These are phyloP conservation scores for Cadophora malorum DNA, from an alignment of 2,329 filamentous ascomycete genomes.

Conservation along the genomic window DNA sequence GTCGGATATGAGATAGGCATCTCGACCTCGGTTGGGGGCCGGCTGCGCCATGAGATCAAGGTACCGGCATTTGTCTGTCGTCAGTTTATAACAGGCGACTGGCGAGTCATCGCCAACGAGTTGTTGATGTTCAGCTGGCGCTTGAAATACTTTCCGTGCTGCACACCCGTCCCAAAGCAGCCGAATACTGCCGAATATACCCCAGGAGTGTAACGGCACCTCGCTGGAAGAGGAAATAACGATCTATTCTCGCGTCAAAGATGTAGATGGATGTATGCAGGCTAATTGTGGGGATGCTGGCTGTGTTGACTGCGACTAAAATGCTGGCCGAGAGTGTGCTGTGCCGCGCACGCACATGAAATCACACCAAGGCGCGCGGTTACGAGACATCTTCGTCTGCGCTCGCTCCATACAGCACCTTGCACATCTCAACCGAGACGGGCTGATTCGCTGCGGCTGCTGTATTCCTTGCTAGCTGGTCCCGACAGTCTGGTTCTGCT, in stretches of 20 bases:
- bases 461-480: constrained; percentile 2
- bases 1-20: constrained; percentile 3
- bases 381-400: constrained; percentile 18
- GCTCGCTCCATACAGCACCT: constrained; percentile 17
- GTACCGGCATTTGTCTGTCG: constrained; percentile 14
- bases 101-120: constrained; percentile 19
- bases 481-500: constrained; percentile 1
- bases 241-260: constrained; percentile 27
- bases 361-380: constrained; percentile 29
- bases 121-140: constrained; percentile 17
- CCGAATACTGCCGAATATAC: not conserved
- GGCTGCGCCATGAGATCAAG: constrained; percentile 9
- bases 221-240: constrained; percentile 19
- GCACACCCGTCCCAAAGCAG: constrained; percentile 18
- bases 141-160: constrained; percentile 23
- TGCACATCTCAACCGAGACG: not conserved
- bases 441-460: constrained; percentile 17
- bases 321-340: constrained; percentile 11
- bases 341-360: constrained; percentile 29
- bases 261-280: constrained; percentile 4
- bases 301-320: constrained; percentile 19
- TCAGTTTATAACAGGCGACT: not conserved
- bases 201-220: constrained; percentile 11
- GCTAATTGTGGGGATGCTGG: constrained; percentile 17
- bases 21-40: constrained; percentile 10